Percentiles rank a stretch among this genome's conserved stretches.
phyloP scores from a whole-genome alignment of 108 stramenopile genomes.

The Parietichytrium sp. region DNA sequence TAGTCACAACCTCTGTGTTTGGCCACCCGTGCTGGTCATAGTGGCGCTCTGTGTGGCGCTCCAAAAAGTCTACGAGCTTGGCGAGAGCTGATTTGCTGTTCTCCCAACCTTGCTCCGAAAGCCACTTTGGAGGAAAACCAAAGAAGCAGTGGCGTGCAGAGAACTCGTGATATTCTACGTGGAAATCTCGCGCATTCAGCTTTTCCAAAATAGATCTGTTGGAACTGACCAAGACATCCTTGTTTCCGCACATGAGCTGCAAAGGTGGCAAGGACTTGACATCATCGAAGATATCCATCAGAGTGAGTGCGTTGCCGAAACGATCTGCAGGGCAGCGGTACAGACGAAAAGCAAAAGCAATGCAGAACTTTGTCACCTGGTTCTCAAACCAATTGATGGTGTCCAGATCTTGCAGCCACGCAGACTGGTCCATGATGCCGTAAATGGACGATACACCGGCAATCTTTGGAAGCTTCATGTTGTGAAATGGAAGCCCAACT shows the following conservation, averaged over 20 bases:
- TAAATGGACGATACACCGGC: conserved; percentile 16
- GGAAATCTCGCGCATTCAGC: not conserved
- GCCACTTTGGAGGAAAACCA: not conserved
- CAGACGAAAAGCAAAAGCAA: conserved; percentile 21
- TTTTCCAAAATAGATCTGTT: not conserved
- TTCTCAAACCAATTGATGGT: conserved; percentile 6
- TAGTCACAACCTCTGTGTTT: no score
- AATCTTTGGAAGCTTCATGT: not conserved
- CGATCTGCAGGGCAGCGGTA: not conserved
- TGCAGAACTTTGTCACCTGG: conserved; percentile 1
- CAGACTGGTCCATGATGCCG: conserved; percentile 30
- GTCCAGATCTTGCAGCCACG: conserved; percentile 26
- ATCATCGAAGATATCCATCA: not conserved
- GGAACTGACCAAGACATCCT: conserved; percentile 2
- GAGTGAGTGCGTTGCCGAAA: not conserved
- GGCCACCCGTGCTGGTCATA: no score
- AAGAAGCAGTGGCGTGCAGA: conserved; percentile 26
- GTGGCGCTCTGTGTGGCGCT: no score
- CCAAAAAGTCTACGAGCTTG: no score
- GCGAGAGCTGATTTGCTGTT: no score
- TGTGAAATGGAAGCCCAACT: not conserved
- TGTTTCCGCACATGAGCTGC: not conserved
- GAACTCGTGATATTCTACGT: not conserved
- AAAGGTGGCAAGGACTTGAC: not conserved
- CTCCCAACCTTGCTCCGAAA: no score